phyloP scores from a whole-genome alignment of 2,329 filamentous ascomycete genomes.

The Pyricularia grisea region DNA sequence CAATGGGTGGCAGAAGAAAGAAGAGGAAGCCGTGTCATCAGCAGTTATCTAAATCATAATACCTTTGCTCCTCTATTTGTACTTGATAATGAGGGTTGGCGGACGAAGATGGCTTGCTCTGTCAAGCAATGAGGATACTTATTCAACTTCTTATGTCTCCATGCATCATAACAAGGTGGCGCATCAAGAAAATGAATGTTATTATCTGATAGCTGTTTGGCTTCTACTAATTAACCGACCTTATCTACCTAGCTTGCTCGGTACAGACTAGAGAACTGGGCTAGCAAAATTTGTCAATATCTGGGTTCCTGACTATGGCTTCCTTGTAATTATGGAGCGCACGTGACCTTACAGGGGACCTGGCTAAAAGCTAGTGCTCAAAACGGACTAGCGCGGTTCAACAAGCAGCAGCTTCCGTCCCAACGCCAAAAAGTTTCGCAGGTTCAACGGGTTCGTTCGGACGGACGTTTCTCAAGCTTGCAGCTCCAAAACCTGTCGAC shows the following conservation, averaged over 20 bases:
- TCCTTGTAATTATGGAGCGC: not conserved
- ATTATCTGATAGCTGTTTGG: too few relatives aligned
- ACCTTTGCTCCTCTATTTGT: not conserved
- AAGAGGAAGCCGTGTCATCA: not conserved
- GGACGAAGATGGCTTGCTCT: not conserved
- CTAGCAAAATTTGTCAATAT: not conserved
- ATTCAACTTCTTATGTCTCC: too few relatives aligned
- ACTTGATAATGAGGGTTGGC: not conserved
- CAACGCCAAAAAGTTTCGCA: constrained; percentile 8
- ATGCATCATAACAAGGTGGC: too few relatives aligned
- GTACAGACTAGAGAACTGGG: not conserved
- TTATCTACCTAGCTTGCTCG: too few relatives aligned
- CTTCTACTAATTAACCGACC: too few relatives aligned
- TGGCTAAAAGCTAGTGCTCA: not conserved
- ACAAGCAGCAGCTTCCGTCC: constrained; percentile 25
- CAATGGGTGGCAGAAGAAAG: not conserved
- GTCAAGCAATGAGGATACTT: not conserved
- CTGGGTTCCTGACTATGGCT: not conserved
- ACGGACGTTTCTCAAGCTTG: not conserved
- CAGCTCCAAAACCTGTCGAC: constrained; percentile 1
- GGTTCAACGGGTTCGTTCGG: not conserved
- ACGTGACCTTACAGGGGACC: not conserved
- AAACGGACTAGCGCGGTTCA: constrained; percentile 29
- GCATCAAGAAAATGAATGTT: too few relatives aligned
- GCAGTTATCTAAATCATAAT: not conserved